Conservation (phyloP, 176 grass and related monocot species). For the Carex myosuroides region DNA sequence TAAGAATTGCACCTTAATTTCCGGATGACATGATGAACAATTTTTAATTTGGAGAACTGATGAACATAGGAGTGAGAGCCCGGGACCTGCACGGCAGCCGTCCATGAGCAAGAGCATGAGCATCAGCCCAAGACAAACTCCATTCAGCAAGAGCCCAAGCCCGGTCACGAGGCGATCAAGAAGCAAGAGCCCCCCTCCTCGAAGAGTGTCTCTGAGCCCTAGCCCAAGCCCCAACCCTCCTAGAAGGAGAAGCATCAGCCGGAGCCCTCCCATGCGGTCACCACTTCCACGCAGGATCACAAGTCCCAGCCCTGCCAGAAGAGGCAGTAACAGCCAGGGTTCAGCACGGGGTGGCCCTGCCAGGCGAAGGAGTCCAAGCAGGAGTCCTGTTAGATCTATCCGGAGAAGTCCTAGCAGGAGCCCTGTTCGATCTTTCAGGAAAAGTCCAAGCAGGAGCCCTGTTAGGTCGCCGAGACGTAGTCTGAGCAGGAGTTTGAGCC, state of each 20-base stretch:
- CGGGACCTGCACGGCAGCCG: constrained; percentile 46
- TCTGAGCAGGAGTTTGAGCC: constrained; percentile 32
- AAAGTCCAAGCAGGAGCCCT: constrained; percentile 67
- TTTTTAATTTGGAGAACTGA: constrained; percentile 41
- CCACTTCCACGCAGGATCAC: constrained; percentile 30
- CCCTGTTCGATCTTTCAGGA: constrained; percentile 49
- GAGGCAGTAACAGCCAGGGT: constrained; percentile 41
- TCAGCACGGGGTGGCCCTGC: constrained; percentile 25
- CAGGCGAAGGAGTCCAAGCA: constrained; percentile 40
- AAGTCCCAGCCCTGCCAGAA: constrained; percentile 54
- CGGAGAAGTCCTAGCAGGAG: constrained; percentile 62
- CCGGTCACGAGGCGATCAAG: constrained; percentile 46
- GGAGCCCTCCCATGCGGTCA: constrained; percentile 38
- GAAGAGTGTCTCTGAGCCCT: constrained; percentile 44
- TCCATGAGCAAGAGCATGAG: constrained; percentile 97
- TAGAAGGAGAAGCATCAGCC: constrained; percentile 35
- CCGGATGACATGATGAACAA: constrained; percentile 21
- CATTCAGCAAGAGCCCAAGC: constrained; percentile 49
- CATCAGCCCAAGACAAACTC: constrained; percentile 75
- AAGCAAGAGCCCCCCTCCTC: constrained; percentile 60
- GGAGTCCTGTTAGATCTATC: constrained; percentile 43
- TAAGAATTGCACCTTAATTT: not conserved
- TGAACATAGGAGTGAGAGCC: constrained; percentile 64
- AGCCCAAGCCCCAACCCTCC: constrained; percentile 37
- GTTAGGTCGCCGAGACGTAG: constrained; percentile 39